Conservation (phyloP, 495 filamentous ascomycete genomes). For the Aspergillus coremiiformis region DNA sequence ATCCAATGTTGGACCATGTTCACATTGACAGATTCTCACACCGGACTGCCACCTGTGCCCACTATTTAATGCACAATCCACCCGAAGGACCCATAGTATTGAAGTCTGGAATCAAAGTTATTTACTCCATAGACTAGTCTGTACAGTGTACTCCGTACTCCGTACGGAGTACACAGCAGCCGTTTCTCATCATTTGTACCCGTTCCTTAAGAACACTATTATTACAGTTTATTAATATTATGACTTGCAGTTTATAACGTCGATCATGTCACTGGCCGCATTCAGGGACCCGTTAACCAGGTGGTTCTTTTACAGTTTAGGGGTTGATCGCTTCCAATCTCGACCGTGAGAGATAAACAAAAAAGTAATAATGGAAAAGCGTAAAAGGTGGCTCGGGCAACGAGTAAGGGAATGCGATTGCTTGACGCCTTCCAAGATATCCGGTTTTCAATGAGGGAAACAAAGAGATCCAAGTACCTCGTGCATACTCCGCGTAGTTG, state of each 20-base stretch:
- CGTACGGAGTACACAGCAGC: too few species aligned
- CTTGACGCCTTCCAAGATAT: neutral
- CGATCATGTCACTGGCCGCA: neutral
- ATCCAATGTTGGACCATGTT: neutral
- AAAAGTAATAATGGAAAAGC: too few species aligned
- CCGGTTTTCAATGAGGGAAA: neutral
- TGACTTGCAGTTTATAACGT: neutral
- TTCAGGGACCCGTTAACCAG: neutral
- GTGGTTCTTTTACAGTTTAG: neutral
- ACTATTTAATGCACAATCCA: constrained; percentile 4
- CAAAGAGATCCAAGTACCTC: neutral
- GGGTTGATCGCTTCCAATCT: neutral
- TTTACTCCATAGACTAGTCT: too few species aligned
- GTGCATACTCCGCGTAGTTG: neutral
- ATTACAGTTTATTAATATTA: neutral
- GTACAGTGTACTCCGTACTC: too few species aligned
- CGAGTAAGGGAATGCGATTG: neutral
- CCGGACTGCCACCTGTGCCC: neutral
- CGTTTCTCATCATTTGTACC: too few species aligned
- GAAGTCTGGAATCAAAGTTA: constrained; percentile 2
- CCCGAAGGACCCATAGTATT: neutral
- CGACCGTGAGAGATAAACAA: neutral
- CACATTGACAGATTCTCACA: neutral
- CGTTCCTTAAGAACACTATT: neutral
- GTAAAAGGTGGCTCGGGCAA: neutral